Conservation (phyloP, 345 rosid genomes). For the Eucalyptus urophylla region DNA sequence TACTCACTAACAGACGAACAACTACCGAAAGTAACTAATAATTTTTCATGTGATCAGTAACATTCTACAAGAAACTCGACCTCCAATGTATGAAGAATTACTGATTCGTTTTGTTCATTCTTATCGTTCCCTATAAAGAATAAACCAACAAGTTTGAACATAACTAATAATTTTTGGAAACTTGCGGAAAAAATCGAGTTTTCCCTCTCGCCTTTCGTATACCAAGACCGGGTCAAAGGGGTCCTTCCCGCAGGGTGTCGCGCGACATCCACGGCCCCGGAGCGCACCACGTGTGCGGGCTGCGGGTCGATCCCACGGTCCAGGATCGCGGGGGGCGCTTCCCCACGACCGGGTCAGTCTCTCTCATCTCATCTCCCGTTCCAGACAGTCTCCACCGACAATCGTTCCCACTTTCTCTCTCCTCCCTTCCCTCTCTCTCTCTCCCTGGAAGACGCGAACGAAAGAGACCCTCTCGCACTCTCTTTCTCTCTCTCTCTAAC, state of each 20-base stretch:
- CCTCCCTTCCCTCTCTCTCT: too few species aligned
- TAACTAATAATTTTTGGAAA: neutral
- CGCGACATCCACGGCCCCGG: neutral
- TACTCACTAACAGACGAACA: neutral
- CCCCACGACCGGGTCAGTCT: neutral
- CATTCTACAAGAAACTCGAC: neutral
- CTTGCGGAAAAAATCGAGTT: too few species aligned
- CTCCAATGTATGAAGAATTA: neutral
- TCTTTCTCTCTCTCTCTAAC: too few species aligned
- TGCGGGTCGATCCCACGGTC: neutral
- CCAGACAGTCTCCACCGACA: neutral
- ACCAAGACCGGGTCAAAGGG: neutral
- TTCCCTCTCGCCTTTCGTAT: too few species aligned
- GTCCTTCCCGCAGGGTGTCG: neutral
- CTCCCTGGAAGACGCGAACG: too few species aligned
- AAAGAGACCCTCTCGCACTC: too few species aligned
- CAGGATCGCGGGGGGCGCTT: neutral
- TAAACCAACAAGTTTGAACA: neutral
- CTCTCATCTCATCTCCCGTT: neutral
- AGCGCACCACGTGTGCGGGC: neutral
- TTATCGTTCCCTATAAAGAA: neutral
- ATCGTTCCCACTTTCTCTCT: neutral
- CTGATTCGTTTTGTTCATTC: neutral
- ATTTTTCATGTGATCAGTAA: neutral
- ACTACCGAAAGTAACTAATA: neutral